These are phyloP conservation scores for Cladosporium phlei DNA, from an alignment of 2,329 filamentous ascomycete genomes.

Conservation along the genomic window DNA sequence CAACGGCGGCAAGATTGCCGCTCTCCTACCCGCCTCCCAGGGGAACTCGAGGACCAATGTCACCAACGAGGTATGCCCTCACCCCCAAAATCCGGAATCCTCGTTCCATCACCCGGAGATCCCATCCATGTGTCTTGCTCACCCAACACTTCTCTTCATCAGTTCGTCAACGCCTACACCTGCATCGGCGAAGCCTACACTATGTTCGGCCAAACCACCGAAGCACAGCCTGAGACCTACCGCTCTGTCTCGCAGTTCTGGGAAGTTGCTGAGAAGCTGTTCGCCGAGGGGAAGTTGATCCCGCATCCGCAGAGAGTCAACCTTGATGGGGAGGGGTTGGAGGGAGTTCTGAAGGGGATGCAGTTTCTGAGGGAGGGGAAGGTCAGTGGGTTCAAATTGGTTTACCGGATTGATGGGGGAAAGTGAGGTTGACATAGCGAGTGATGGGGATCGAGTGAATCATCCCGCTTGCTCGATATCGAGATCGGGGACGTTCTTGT, in stretches of 20 bases:
- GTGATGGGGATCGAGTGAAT: too few relatives aligned
- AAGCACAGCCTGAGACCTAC: conserved; percentile 35
- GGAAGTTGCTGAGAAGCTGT: conserved; percentile 34
- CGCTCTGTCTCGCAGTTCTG: conserved; percentile 41
- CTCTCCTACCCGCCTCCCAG: conserved; percentile 37
- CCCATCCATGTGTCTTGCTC: too few relatives aligned
- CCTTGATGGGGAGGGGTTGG: conserved; percentile 34
- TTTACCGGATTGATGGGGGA: conserved; percentile 31
- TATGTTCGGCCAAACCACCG: conserved; percentile 27
- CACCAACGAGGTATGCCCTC: too few relatives aligned
- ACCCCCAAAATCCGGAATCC: too few relatives aligned
- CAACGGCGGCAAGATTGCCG: conserved; percentile 27
- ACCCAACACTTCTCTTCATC: too few relatives aligned
- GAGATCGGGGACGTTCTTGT: too few relatives aligned
- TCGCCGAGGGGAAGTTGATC: conserved; percentile 23
- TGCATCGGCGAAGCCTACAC: conserved; percentile 38
- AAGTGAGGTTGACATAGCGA: too few relatives aligned
- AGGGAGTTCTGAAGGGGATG: conserved; percentile 43
- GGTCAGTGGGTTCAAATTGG: conserved; percentile 46
- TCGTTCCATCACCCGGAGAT: too few relatives aligned
- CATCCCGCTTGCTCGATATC: too few relatives aligned
- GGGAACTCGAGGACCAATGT: too few relatives aligned
- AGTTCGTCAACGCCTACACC: conserved; percentile 40
- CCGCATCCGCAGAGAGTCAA: conserved; percentile 41
- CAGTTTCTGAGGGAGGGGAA: conserved; percentile 41